phyloP scores from a whole-genome alignment of 1,284 basidiomycete species.

The Cryptococcus sp. region DNA sequence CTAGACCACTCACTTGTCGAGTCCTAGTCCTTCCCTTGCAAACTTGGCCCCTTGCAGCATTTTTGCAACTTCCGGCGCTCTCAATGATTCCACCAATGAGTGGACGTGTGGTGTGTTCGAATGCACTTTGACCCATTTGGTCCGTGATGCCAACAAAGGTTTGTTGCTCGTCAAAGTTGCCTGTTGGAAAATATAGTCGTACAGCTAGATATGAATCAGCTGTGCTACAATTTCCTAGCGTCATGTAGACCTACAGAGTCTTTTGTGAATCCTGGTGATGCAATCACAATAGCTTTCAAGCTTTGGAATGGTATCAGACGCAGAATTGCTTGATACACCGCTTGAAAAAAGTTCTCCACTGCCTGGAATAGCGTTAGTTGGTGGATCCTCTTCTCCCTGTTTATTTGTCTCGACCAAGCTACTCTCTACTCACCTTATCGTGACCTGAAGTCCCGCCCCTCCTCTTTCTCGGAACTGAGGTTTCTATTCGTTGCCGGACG shows the following conservation, averaged over 20 bases:
- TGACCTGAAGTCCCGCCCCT: conserved; percentile 74
- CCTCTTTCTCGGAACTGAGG: conserved; percentile 86
- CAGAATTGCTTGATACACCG: conserved; percentile 79
- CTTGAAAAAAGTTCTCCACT: conserved; percentile 72
- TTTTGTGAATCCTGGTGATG: conserved; percentile 92
- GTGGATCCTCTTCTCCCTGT: too few species aligned
- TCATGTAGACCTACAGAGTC: conserved; percentile 61
- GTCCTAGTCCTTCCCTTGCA: conserved; percentile 82
- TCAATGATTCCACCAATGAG: conserved; percentile 86
- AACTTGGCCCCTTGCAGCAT: conserved; percentile 93
- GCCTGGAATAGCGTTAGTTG: conserved; percentile 48
- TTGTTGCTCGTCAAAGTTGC: conserved; percentile 81
- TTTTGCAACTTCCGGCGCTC: conserved; percentile 75
- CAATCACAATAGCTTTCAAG: conserved; percentile 87
- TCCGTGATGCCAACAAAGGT: conserved; percentile 63
- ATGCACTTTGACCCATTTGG: conserved; percentile 88
- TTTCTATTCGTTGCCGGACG: conserved; percentile 83
- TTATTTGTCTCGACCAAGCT: background rate
- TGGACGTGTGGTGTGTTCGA: conserved; percentile 92
- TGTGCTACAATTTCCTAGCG: background rate
- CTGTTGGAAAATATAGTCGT: conserved; percentile 78
- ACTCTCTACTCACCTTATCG: conserved; percentile 59
- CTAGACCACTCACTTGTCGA: conserved; percentile 65
- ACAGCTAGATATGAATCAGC: conserved; percentile 39
- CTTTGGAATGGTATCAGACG: conserved; percentile 80